A percentile compares a stretch with the other conserved stretches of the same genome.
Conservation (phyloP, 2,329 filamentous ascomycete species). For the Aureobasidium sp. region DNA sequence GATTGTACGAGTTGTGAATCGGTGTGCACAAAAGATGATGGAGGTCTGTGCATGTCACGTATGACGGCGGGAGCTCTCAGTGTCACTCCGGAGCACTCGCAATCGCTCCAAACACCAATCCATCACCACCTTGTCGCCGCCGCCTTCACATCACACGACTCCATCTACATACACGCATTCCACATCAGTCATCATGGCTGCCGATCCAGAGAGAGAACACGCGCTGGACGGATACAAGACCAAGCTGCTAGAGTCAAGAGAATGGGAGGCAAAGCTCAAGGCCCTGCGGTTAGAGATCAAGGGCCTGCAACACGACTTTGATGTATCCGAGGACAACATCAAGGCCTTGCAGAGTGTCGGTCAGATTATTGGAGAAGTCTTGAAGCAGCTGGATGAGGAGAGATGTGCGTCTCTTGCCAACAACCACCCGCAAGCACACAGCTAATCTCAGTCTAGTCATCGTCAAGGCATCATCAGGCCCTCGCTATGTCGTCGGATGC, state of each 20-base stretch:
- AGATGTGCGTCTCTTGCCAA: constrained; percentile 73
- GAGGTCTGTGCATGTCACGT: no score
- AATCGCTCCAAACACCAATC: constrained; percentile 13
- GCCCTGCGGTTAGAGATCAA: constrained; percentile 95
- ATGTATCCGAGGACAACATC: constrained; percentile 99
- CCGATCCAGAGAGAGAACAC: constrained; percentile 57
- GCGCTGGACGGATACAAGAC: constrained; percentile 59
- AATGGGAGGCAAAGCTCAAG: constrained; percentile 99
- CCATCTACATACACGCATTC: not conserved
- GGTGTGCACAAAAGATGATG: not conserved
- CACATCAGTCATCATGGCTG: constrained; percentile 27
- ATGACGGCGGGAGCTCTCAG: constrained; percentile 17
- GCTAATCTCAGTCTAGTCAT: constrained; percentile 70
- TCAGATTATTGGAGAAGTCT: constrained; percentile 98
- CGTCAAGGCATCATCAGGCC: constrained; percentile 97
- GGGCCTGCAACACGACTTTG: constrained; percentile 92
- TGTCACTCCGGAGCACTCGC: constrained; percentile 1
- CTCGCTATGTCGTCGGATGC: constrained; percentile 98
- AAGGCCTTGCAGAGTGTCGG: constrained; percentile 99
- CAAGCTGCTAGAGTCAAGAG: constrained; percentile 85
- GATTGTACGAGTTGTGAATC: not conserved
- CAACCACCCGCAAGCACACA: not conserved
- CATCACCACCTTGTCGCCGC: constrained; percentile 2
- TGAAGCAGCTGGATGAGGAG: constrained; percentile 99
- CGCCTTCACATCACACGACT: constrained; percentile 9